phyloP scores from a whole-genome alignment of 495 filamentous ascomycete species.

The Poronia punctata region DNA sequence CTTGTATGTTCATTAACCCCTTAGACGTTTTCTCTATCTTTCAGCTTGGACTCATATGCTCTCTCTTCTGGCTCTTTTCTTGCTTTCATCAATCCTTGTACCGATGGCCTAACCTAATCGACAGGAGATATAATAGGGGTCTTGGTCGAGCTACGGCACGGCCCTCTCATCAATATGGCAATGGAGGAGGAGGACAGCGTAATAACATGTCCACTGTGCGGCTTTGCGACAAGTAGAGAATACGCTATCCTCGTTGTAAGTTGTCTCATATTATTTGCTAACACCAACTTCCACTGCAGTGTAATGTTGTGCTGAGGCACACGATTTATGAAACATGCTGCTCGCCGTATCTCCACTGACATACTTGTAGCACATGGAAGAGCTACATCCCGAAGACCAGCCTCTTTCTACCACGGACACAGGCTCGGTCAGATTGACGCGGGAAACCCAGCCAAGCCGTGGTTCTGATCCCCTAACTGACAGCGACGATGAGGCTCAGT shows the following conservation, averaged over 20 bases:
- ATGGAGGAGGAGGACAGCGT: background rate
- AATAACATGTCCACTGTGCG: slow-evolving; percentile 42
- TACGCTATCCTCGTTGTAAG: slow-evolving; percentile 38
- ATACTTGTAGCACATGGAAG: slow-evolving; percentile 47
- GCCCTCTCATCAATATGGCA: too few relatives aligned
- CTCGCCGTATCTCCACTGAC: background rate
- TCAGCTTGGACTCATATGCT: too few relatives aligned
- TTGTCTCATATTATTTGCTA: background rate
- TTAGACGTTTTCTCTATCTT: too few relatives aligned
- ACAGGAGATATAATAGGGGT: too few relatives aligned
- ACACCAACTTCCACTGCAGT: background rate
- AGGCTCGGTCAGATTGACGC: slow-evolving; percentile 13
- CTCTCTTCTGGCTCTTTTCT: too few relatives aligned
- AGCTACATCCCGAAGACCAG: slow-evolving; percentile 43
- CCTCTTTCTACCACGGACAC: slow-evolving; percentile 47
- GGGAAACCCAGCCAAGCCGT: slow-evolving; percentile 12
- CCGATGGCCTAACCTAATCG: too few relatives aligned
- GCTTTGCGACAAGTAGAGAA: slow-evolving; percentile 25
- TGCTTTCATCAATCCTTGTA: too few relatives aligned
- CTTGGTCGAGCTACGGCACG: too few relatives aligned
- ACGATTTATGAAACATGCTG: background rate
- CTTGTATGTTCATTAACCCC: too few relatives aligned
- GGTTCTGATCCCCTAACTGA: slow-evolving; percentile 6
- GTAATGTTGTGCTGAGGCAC: background rate
- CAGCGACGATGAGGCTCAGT: slow-evolving; percentile 37